Evolutionary conservation across 257 asterid species (phyloP), one percentile per base, ranked within the genome.

Genomic region (Scutellaria barbata): DNA sequence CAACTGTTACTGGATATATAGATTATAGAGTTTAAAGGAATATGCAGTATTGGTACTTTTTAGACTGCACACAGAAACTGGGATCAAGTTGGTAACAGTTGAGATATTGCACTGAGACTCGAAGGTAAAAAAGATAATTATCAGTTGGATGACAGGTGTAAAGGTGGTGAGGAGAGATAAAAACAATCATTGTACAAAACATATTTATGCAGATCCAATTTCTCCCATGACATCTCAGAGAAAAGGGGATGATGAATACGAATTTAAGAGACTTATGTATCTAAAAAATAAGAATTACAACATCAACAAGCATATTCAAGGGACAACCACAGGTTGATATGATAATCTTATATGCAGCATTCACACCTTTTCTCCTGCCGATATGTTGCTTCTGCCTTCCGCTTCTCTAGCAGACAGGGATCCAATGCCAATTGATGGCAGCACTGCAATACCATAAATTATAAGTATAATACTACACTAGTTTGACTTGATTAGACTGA

Each of bases 391-490:
- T 83, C 96, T 84, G 75, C 98, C 99, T 77, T 95, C 99, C 40
- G 99, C 96, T 83, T 95, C 99, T 82, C 99, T 87, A 56, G 94
- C 89, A 74, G 99, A 89, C 80, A 95, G 96, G 81, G 98, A 95
- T 76, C 97, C 98, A 72, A 92, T 74, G 69, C 99, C 99, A 77
- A 81, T 43, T 58, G 99, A 92, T 6, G 99, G 93, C 84, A 95
- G 75, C 22, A 87, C 99, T 95, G 92, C 11, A 81, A 69, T 48
- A 72, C 55, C 54, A 69, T 8, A 81, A 68, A 60, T 76, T 63
- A 65, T 69, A 60, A 79, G 70, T 10, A 61, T 22, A 64, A 63
- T 18, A 68, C 11, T 17, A 66, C 7, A 16, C 35, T 39, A 13
- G 54, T 18, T 62, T 57, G 62, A 51, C 22, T 40, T 65, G 53